Conservation (phyloP, 139 green algal genomes). For the Edaphochlamys debaryana region DNA sequence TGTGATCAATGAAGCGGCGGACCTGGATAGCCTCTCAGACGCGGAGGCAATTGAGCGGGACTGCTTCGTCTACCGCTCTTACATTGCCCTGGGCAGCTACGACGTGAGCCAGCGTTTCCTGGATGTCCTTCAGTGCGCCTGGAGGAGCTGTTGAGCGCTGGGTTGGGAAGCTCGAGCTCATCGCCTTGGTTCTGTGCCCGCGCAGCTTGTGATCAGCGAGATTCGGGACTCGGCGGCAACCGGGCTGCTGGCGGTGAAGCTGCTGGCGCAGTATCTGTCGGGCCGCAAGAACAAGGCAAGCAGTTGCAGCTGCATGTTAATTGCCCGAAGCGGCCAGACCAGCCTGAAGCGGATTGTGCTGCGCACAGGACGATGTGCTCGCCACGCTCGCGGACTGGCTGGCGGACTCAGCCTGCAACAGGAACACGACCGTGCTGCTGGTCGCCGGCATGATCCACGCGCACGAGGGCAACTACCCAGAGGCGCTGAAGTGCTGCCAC, state of each 20-base stretch:
- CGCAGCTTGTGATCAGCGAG: slow-evolving; percentile 93
- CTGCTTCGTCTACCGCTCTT: slow-evolving; percentile 90
- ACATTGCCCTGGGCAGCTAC: slow-evolving; percentile 94
- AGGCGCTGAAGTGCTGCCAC: slow-evolving; percentile 93
- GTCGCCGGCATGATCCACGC: slow-evolving; percentile 83
- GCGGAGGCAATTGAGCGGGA: slow-evolving; percentile 85
- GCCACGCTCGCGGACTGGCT: slow-evolving; percentile 79
- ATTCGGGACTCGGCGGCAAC: slow-evolving; percentile 79
- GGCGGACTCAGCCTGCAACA: slow-evolving; percentile 74
- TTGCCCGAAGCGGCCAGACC: too few relatives aligned
- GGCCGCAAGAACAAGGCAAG: slow-evolving; percentile 65
- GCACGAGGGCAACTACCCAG: slow-evolving; percentile 90
- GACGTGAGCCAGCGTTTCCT: slow-evolving; percentile 89
- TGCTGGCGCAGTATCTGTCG: slow-evolving; percentile 86
- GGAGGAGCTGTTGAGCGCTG: neutral
- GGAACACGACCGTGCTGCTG: slow-evolving; percentile 85
- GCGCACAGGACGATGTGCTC: slow-evolving; percentile 75
- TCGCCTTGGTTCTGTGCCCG: neutral
- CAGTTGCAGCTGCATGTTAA: neutral
- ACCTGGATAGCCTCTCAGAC: slow-evolving; percentile 83
- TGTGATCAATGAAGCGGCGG: slow-evolving; percentile 88
- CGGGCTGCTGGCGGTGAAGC: slow-evolving; percentile 88
- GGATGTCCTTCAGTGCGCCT: too few relatives aligned
- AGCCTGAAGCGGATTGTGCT: too few relatives aligned
- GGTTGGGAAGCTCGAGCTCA: neutral